Conservation (phyloP, 495 filamentous ascomycete genomes). For the Copromyces sp. region DNA sequence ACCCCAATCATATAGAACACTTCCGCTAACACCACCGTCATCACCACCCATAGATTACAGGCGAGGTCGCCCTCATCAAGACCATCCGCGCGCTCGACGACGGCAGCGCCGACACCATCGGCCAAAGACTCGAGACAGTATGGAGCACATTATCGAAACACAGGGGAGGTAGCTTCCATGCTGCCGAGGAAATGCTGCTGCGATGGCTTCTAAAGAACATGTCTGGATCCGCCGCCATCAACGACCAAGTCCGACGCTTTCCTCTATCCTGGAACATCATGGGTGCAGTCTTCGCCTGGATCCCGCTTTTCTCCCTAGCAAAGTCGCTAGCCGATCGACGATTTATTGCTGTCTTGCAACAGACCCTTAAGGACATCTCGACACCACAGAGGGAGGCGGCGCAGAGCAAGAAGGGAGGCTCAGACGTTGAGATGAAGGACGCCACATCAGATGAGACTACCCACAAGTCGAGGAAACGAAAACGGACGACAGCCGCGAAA, state of each 20-base stretch:
- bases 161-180: constrained; percentile 27
- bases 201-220: constrained; percentile 42
- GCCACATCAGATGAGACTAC: constrained; percentile 2
- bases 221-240: constrained; percentile 27
- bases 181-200: constrained; percentile 36
- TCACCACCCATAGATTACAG: constrained; percentile 5
- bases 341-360: constrained; percentile 31
- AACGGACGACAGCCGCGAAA: constrained; percentile 16
- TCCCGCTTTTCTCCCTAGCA: constrained; percentile 34
- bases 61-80: constrained; percentile 16
- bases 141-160: constrained; percentile 25
- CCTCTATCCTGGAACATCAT: constrained; percentile 35
- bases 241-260: constrained; percentile 36
- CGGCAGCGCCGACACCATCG: constrained; percentile 22
- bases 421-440: constrained; percentile 23
- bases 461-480: constrained; percentile 27
- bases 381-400: constrained; percentile 10
- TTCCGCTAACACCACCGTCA: background rate
- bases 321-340: constrained; percentile 35
- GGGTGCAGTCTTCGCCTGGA: constrained; percentile 27
- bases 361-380: constrained; percentile 33
- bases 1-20: background rate
- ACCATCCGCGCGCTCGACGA: constrained; percentile 29
- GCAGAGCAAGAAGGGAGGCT: constrained; percentile 1
- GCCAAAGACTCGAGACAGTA: constrained; percentile 30